Evolutionary conservation across 345 rosid species (phyloP).

Genomic region (Carallia pectinifolia): DNA sequence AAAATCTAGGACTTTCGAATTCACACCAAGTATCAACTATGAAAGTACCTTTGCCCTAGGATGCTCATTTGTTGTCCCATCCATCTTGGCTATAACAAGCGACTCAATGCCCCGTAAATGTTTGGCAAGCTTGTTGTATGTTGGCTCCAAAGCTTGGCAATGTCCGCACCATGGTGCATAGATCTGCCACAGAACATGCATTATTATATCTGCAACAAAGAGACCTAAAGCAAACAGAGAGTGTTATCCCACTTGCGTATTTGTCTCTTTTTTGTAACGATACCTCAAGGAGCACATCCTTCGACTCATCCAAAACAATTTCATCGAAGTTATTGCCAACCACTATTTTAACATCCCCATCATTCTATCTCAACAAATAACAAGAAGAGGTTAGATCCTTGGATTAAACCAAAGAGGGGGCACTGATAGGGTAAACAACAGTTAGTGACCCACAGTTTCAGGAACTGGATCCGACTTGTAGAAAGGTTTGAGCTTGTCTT

Average conservation of each 20-base stretch:
- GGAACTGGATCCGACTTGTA: constrained; percentile 92
- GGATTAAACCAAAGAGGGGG: neutral
- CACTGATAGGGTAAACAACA: constrained; percentile 5
- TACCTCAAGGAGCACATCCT: constrained; percentile 98
- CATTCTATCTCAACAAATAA: constrained; percentile 51
- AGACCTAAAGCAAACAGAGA: constrained; percentile 1
- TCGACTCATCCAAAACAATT: constrained; percentile 86
- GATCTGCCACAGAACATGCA: constrained; percentile 44
- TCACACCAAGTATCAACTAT: neutral
- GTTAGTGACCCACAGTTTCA: constrained; percentile 54
- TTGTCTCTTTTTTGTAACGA: neutral
- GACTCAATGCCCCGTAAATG: constrained; percentile 77
- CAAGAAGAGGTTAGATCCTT: constrained; percentile 19
- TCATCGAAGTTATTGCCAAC: constrained; percentile 93
- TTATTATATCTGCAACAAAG: neutral
- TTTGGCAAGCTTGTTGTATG: constrained; percentile 87
- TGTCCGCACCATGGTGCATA: constrained; percentile 99
- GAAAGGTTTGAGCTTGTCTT: constrained; percentile 84
- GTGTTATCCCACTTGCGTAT: neutral
- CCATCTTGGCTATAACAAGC: constrained; percentile 92
- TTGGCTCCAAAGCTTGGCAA: constrained; percentile 93
- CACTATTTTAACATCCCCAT: constrained; percentile 92
- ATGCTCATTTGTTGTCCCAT: constrained; percentile 96
- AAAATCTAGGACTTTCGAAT: neutral
- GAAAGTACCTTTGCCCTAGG: constrained; percentile 86